These are phyloP conservation scores for Geosmithia morbida DNA, from an alignment of 2,329 filamentous ascomycete genomes.

Conservation along the genomic window DNA sequence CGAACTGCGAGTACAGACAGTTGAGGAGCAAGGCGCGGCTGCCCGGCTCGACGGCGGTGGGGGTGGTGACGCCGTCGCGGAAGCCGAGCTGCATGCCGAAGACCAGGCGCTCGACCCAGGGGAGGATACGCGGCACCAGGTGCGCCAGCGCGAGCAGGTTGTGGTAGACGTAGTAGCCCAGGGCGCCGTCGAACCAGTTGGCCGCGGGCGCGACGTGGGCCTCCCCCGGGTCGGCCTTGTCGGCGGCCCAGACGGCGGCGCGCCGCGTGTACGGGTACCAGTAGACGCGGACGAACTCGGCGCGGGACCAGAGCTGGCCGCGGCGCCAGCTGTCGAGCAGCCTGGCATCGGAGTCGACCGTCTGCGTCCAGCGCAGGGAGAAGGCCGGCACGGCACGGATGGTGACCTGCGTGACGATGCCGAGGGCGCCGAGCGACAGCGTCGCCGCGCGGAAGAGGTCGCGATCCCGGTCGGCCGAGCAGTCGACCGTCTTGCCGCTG, in stretches of 20 bases:
- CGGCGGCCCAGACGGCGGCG: conserved; percentile 81
- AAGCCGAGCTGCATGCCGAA: conserved; percentile 98
- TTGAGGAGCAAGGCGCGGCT: conserved; percentile 82
- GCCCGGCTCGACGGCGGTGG: conserved; percentile 65
- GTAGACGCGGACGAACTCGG: conserved; percentile 90
- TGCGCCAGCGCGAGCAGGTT: conserved; percentile 73
- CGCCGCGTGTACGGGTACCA: conserved; percentile 90
- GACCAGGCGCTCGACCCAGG: conserved; percentile 89
- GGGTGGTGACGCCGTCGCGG: conserved; percentile 48
- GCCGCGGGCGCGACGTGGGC: conserved; percentile 41
- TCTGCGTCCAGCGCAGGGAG: conserved; percentile 77
- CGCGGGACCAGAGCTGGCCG: conserved; percentile 61
- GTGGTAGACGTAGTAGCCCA: conserved; percentile 87
- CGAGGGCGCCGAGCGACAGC: conserved; percentile 76
- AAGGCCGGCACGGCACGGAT: conserved; percentile 69
- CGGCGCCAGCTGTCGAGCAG: conserved; percentile 57
- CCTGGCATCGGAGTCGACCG: conserved; percentile 53
- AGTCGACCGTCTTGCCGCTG: conserved; percentile 59
- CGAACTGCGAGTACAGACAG: conserved; percentile 94
- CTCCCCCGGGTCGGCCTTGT: conserved; percentile 47
- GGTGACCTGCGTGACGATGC: conserved; percentile 81
- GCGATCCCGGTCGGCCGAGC: conserved; percentile 52
- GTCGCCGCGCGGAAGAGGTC: conserved; percentile 82
- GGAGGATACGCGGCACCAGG: conserved; percentile 63
- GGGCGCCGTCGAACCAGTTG: conserved; percentile 66